phyloP scores from a whole-genome alignment of 108 stramenopile genomes.

The Nitzschia sp. region DNA sequence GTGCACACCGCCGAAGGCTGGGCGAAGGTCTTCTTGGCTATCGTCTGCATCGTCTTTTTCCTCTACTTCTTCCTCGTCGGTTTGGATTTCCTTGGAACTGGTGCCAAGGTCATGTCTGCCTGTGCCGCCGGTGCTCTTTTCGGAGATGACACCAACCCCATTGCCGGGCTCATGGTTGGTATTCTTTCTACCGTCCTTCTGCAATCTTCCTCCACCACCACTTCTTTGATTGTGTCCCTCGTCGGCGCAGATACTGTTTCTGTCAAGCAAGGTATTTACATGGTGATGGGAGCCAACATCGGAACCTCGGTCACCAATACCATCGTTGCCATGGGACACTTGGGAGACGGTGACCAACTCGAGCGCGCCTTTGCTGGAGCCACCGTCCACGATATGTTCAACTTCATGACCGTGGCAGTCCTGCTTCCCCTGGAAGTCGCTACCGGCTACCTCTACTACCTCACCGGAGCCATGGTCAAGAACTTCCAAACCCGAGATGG shows the following conservation, averaged over 20 bases:
- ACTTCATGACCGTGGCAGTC: conserved; percentile 79
- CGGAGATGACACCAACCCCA: conserved; percentile 80
- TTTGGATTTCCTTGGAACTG: conserved; percentile 73
- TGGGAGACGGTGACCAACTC: conserved; percentile 84
- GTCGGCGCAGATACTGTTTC: conserved; percentile 67
- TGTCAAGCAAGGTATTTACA: conserved; percentile 77
- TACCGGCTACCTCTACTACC: conserved; percentile 51
- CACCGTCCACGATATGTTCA: conserved; percentile 93
- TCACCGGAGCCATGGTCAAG: conserved; percentile 70
- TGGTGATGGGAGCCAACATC: conserved; percentile 59
- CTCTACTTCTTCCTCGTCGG: conserved; percentile 90
- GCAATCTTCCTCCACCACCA: conserved; percentile 88
- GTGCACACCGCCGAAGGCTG: conserved; percentile 62
- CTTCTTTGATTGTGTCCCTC: conserved; percentile 84
- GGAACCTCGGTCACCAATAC: conserved; percentile 85
- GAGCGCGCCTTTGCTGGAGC: conserved; percentile 91
- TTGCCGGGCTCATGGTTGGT: conserved; percentile 85
- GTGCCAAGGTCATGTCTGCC: conserved; percentile 84
- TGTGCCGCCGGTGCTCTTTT: conserved; percentile 80
- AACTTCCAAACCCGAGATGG: conserved; percentile 41
- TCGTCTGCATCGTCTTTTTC: conserved; percentile 63
- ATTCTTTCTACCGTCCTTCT: conserved; percentile 82
- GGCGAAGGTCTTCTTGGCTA: conserved; percentile 52
- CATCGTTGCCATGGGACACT: conserved; percentile 86
- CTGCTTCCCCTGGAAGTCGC: conserved; percentile 79